These are phyloP conservation scores for Pseudonitzschia multiseries DNA, from an alignment of 108 stramenopile species.

Conservation along the genomic window DNA sequence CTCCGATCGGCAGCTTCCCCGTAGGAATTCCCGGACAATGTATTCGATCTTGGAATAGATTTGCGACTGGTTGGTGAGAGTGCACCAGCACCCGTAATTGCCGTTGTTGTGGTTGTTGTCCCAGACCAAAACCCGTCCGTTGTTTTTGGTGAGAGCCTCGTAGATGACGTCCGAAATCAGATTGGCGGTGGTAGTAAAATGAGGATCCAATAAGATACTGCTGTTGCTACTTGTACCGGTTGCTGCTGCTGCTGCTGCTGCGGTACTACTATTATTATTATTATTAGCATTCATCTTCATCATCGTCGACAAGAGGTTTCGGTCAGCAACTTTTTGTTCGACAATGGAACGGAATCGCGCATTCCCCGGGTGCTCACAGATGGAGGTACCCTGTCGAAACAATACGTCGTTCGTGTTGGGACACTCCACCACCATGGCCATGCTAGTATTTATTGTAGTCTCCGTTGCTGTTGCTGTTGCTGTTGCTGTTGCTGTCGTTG, in stretches of 20 bases:
- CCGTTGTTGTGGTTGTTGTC: background rate
- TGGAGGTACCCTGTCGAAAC: constrained; percentile 1
- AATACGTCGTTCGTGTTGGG: background rate
- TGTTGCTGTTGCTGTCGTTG: background rate
- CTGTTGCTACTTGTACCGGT: too few relatives aligned
- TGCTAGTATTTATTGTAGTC: too few relatives aligned
- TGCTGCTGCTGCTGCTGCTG: too few relatives aligned
- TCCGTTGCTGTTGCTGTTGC: background rate
- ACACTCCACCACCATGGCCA: background rate
- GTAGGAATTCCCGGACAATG: background rate
- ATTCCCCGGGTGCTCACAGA: background rate
- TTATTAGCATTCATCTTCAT: too few relatives aligned
- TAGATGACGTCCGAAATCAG: background rate
- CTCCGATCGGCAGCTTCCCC: background rate
- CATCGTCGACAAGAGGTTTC: background rate
- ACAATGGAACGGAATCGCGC: constrained; percentile 7
- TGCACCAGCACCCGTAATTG: background rate
- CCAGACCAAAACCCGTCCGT: constrained; percentile 1
- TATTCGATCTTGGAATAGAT: constrained; percentile 7
- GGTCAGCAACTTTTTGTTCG: background rate
- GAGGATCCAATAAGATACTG: too few relatives aligned
- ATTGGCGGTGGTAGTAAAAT: background rate
- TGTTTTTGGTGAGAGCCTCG: background rate
- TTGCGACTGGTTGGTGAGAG: background rate
- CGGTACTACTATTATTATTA: too few relatives aligned